phyloP scores from a whole-genome alignment of 176 grass and related monocot species.

The Paspalum notatum region DNA sequence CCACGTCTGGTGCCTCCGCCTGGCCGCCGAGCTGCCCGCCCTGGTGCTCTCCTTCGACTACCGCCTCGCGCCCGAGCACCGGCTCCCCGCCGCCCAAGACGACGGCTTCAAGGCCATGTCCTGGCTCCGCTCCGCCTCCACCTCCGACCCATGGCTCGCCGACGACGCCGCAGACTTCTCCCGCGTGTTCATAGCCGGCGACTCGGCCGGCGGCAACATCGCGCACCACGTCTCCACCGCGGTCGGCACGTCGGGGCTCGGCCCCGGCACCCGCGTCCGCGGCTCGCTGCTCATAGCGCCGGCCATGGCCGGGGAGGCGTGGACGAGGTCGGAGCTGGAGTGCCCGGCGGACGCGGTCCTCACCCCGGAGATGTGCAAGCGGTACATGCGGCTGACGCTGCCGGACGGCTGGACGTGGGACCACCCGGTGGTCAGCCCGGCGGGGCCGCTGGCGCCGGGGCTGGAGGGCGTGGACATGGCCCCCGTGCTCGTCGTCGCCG shows the following conservation, averaged over 20 bases:
- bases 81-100: slow-evolving; percentile 49
- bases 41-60: slow-evolving; percentile 46
- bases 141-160: slow-evolving; percentile 54
- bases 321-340: slow-evolving; percentile 47
- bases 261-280: slow-evolving; percentile 2
- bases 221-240: slow-evolving; percentile 47
- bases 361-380: slow-evolving; percentile 29
- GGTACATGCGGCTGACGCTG: slow-evolving; percentile 39
- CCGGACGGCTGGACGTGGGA: slow-evolving; percentile 33
- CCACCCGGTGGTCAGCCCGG: slow-evolving; percentile 34
- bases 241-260: slow-evolving; percentile 23
- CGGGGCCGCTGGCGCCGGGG: slow-evolving; percentile 34
- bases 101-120: slow-evolving; percentile 41
- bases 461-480: slow-evolving; percentile 33
- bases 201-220: slow-evolving; percentile 61
- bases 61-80: slow-evolving; percentile 60
- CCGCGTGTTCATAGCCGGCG: slow-evolving; percentile 54
- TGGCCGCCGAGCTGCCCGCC: slow-evolving; percentile 46
- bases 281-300: slow-evolving; percentile 45
- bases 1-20: slow-evolving; percentile 53
- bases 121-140: slow-evolving; percentile 36
- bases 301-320: slow-evolving; percentile 31
- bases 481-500: slow-evolving; percentile 42
- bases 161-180: slow-evolving; percentile 50
- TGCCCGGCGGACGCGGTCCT: slow-evolving; percentile 31